Percentiles rank a stretch among this genome's conserved stretches.
These are phyloP conservation scores for Trichosporon coremiiforme DNA, from an alignment of 1,284 basidiomycete species.

Conservation along the genomic window DNA sequence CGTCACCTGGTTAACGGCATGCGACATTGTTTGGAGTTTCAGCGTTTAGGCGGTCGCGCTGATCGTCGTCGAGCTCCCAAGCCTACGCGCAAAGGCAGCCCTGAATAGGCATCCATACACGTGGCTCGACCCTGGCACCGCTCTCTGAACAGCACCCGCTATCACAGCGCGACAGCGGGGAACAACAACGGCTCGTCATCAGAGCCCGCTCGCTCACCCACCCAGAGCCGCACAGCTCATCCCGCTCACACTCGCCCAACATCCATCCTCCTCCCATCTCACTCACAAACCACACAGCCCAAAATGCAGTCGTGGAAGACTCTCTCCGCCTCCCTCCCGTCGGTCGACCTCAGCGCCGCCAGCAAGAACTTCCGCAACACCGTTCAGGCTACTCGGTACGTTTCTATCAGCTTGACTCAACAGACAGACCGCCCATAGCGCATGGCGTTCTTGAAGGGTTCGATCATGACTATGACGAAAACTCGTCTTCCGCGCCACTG, in stretches of 20 bases:
- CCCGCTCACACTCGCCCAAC: not conserved
- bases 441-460: not conserved
- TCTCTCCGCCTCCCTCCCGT: conserved; percentile 48
- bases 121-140: conserved; percentile 2
- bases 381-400: conserved; percentile 75
- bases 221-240: not conserved
- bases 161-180: not conserved
- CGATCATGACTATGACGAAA: not conserved
- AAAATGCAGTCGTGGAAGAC: conserved; percentile 55
- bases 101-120: conserved; percentile 14
- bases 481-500: not conserved
- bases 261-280: not conserved
- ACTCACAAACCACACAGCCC: conserved; percentile 9
- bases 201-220: not conserved
- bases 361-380: conserved; percentile 81
- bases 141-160: conserved; percentile 8
- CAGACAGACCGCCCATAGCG: not conserved
- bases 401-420: conserved; percentile 1
- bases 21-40: conserved; percentile 3
- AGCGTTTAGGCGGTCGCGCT: not conserved
- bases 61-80: not conserved
- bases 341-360: conserved; percentile 58
- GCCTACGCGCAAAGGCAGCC: not conserved
- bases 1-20: conserved; percentile 6
- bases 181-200: conserved; percentile 17